Evolutionary conservation across 805 yeast species (phyloP), one percentile per base, ranked within the genome.

Genomic region (Spathaspora girioi): DNA sequence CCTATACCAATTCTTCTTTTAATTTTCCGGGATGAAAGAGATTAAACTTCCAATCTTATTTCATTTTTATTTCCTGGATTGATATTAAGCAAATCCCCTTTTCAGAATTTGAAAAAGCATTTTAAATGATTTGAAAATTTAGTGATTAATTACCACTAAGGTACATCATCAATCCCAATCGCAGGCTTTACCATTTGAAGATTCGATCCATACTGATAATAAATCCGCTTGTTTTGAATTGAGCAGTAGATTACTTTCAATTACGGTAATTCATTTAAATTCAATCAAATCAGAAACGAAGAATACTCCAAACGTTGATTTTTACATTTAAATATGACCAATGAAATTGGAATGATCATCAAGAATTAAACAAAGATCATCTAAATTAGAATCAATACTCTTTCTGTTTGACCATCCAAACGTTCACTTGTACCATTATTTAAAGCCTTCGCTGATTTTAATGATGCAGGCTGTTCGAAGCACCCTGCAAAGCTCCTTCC

Each of bases 141-240:
- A 72, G 71, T 58, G 79, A 74, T 58, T 64, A 65, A 46, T 60
- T 72, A 42, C 78, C 79, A 0, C 64, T 74, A 55, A 73, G 78
- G 75, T 17, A 77, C 79, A 3, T 77, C 78, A 7, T 66, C 75
- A 2, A 74, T 78, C 3, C 78, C 79, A 18, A 60, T 71, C 47
- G 1, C 53, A 50, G 38, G 26, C n/a, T 18, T 15, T 29, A 23
- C 7, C 26, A 2, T 42, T 42, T 42, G 47, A 17, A 19, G 11
- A 17, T 12, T 20, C 35, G 5, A 23, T 18, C 6, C 12, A 32
- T 11, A 29, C 29, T 1, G 26, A 53, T 12, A 56, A 56, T 43
- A 47, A 17, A 0, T 68, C 73, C 5, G 56, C 68, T 5, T 59
- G 47, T 45, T 14, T 65, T 44, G 67, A 66, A 47, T 52, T 73